These are phyloP conservation scores for Yamadazyma songkhlaensis DNA, from an alignment of 1,139 yeast genomes.

Conservation along the genomic window DNA sequence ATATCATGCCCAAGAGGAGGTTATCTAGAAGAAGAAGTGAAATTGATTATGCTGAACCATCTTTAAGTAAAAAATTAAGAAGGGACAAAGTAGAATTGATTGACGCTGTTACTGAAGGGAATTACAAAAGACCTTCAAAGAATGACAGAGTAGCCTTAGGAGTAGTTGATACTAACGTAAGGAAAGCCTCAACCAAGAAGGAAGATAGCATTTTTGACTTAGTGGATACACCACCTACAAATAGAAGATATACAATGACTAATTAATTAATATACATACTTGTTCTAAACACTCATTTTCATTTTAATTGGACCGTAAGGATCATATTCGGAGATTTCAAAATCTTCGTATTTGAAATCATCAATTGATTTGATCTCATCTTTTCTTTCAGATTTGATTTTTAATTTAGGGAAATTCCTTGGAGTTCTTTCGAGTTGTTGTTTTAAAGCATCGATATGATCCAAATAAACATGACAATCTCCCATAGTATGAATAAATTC, in stretches of 20 bases:
- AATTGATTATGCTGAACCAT: conserved; percentile 68
- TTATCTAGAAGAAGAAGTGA: conserved; percentile 22
- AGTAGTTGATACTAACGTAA: conserved; percentile 6
- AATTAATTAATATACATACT: conserved; percentile 5
- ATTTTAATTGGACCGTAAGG: conserved; percentile 85
- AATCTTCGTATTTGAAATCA: conserved; percentile 86
- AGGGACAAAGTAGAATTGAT: conserved; percentile 59
- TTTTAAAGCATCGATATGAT: conserved; percentile 86
- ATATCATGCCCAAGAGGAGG: not conserved
- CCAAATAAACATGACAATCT: conserved; percentile 91
- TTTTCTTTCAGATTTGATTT: conserved; percentile 55
- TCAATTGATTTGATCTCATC: conserved; percentile 63
- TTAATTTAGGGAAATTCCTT: conserved; percentile 72
- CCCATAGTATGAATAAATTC: conserved; percentile 95
- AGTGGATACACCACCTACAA: conserved; percentile 7
- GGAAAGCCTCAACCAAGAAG: not conserved
- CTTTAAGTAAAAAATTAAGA: conserved; percentile 67
- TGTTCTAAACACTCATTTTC: conserved; percentile 65
- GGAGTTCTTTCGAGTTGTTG: conserved; percentile 78
- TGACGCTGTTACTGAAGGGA: conserved; percentile 44
- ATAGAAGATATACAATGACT: conserved; percentile 14
- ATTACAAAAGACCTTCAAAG: conserved; percentile 17
- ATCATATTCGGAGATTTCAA: conserved; percentile 71
- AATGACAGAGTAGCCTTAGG: conserved; percentile 4
- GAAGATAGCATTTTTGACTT: conserved; percentile 3